Evolutionary conservation across 2,329 filamentous ascomycete species (phyloP).

Genomic region (Colletotrichum sublineola): DNA sequence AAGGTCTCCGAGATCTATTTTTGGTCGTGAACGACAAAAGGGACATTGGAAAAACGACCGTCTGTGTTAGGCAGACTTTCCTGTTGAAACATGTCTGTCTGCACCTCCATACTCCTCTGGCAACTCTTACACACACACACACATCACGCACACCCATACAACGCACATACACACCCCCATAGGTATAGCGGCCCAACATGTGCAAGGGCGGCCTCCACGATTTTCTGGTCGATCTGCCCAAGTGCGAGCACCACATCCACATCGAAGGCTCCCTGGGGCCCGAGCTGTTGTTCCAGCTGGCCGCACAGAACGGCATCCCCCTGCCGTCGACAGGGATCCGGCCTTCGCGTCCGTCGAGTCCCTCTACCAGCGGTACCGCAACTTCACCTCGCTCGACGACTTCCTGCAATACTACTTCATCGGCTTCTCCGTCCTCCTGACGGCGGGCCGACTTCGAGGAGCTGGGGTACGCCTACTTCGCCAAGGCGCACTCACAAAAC

Average conservation of each 20-base stretch:
- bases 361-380: slow-evolving; percentile 73
- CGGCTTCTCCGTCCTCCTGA: slow-evolving; percentile 77
- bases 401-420: slow-evolving; percentile 85
- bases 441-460: slow-evolving; percentile 77
- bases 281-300: slow-evolving; percentile 76
- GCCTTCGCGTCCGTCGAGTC: slow-evolving; percentile 72
- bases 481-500: slow-evolving; percentile 71
- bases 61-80: slow-evolving; percentile 33
- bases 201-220: slow-evolving; percentile 66
- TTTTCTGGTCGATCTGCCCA: slow-evolving; percentile 76
- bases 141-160: not conserved
- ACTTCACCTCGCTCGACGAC: slow-evolving; percentile 79
- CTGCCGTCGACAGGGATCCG: slow-evolving; percentile 68
- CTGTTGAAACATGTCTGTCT: slow-evolving; percentile 32
- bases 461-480: slow-evolving; percentile 79
- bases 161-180: not conserved
- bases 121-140: not conserved
- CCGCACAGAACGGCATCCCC: slow-evolving; percentile 73
- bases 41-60: not conserved
- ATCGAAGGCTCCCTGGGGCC: slow-evolving; percentile 82
- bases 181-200: slow-evolving; percentile 55
- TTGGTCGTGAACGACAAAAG: slow-evolving; percentile 35
- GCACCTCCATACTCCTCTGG: slow-evolving; percentile 5
- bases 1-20: slow-evolving; percentile 34
- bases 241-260: slow-evolving; percentile 87